Base-by-base conservation (phyloP, 179 eudicot species). In the Corrigiola litoralis region DNA sequence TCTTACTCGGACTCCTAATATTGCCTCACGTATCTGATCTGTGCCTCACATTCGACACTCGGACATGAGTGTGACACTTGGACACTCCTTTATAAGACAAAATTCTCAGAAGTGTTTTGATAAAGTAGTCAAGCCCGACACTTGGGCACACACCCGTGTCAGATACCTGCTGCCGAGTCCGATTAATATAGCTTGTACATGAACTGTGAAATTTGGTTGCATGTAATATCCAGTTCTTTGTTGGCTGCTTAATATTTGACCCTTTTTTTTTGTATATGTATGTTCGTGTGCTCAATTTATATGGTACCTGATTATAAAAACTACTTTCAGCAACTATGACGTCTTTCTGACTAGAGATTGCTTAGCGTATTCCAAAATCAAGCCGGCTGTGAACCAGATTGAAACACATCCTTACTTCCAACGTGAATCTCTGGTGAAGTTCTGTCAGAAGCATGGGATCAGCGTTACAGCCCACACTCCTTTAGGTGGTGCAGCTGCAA, bases 301-400 rank as follows among this genome's bases (percentile, higher is more conserved):
- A 27, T 42, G 46, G 41, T 23, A 11, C 25, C 46, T 71, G 36
- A 40, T 61, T 72, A 29, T 56, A 48, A n/a, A 18, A 52, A 37
- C 13, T 52, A 11, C 36, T 48, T 82, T 85, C 98, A 92, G 98
- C 96, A 92, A 92, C 85, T 92, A 84, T 54, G 96, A 92, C 64
- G 73, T 92, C 61, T 92, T 82, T 65, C 77, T 90, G 40, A 92
- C 96, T 24, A 82, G 96, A 77, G 98, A 92, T 59, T 89, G 95
- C 80, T 68, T 89, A 70, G 96, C 92, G 6, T 92, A 92, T 69
- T 74, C 98, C 49, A 90, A 90, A 78, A 77, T 92, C 48, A 92
- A 92, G 87, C 98, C 98, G 18, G 98, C 95, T 59, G 98, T 92
- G 73, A 90, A 92, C 75, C 98, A 92, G 80, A 92, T 92, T 24